Base-by-base conservation (phyloP, 495 filamentous ascomycete genomes). In the Neurospora terricola region DNA sequence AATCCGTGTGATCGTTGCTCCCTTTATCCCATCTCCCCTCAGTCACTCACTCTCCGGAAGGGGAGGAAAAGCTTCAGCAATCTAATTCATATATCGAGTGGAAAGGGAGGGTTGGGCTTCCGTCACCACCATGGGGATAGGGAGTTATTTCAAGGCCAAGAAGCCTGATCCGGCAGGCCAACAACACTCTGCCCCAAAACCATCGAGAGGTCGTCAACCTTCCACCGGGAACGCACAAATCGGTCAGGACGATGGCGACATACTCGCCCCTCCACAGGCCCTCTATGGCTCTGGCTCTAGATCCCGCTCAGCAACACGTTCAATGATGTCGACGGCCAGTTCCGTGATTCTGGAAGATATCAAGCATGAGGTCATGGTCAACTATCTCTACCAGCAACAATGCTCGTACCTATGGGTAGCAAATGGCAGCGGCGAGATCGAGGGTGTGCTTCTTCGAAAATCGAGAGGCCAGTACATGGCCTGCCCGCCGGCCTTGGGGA, bases 361-460 rank as follows among this genome's bases (percentile, higher is more conserved):
- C 78, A 93, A 92, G 77, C 91, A 92, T 78, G 91, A 93, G 77
- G 90, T 94, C 72, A 94, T 94, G 91, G 91, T 91, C 48, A 93
- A 91, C 77, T 93, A 91, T 75, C 84, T 94, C 34, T 92, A 91
- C 80, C 92, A 94, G 77, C 91, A 93, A 78, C 91, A 92, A 80
- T 91, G 88, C 70, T 84, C 86, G 16, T 85, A 88, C 71, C 82
- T 93, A 40, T 94, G 92, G 92, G 87, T 92, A 12, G 87, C 87
- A 39, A 89, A 92, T 74, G 87, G 86, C 36, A 88, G 84, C 69
- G 89, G 88, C 3, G 86, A 90, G 75, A 80, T 89, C 27, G 91
- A 94, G 78, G 92, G 92, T 73, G 90, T 93, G 18, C 79, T 94
- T 27, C 77, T 94, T 21, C 86, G 91, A 73, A 93, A 92, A 76